These are phyloP conservation scores for Catunica adiposa DNA, from an alignment of 2,329 filamentous ascomycete species.

Conservation along the genomic window DNA sequence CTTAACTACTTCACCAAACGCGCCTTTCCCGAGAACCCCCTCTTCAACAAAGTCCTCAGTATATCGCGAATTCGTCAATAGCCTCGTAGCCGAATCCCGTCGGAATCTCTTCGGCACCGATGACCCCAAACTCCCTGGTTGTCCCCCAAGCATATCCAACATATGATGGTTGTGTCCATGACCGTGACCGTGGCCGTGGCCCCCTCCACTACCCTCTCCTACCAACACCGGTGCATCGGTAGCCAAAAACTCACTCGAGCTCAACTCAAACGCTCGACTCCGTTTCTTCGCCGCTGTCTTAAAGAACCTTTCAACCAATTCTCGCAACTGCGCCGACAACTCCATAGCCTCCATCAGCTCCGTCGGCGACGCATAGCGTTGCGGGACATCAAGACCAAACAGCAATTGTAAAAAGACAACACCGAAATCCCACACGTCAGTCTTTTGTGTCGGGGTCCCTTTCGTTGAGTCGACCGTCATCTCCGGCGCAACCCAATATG, in stretches of 20 bases:
- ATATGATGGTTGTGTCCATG: neutral
- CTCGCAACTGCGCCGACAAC: conserved; percentile 59
- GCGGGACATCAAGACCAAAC: conserved; percentile 62
- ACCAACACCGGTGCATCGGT: conserved; percentile 45
- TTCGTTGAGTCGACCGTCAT: conserved; percentile 46
- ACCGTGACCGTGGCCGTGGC: conserved; percentile 19
- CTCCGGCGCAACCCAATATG: conserved; percentile 73
- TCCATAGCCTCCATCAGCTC: conserved; percentile 54
- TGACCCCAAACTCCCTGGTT: conserved; percentile 19
- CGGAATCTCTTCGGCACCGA: conserved; percentile 34
- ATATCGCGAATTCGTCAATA: conserved; percentile 48
- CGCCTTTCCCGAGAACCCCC: conserved; percentile 75
- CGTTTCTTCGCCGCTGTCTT: conserved; percentile 69
- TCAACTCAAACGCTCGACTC: conserved; percentile 60
- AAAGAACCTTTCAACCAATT: conserved; percentile 73
- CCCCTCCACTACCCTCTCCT: conserved; percentile 25
- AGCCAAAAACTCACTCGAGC: conserved; percentile 48
- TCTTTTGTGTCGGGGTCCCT: conserved; percentile 54
- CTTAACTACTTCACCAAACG: conserved; percentile 92
- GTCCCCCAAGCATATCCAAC: neutral
- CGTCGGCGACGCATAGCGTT: conserved; percentile 64
- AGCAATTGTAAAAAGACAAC: conserved; percentile 87
- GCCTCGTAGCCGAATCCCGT: conserved; percentile 43
- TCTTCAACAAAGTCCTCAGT: conserved; percentile 81
- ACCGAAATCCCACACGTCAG: conserved; percentile 90